Evolutionary conservation across 495 filamentous ascomycete species (phyloP).

Genomic region (Aspergillus sclerotiicarbonarius): DNA sequence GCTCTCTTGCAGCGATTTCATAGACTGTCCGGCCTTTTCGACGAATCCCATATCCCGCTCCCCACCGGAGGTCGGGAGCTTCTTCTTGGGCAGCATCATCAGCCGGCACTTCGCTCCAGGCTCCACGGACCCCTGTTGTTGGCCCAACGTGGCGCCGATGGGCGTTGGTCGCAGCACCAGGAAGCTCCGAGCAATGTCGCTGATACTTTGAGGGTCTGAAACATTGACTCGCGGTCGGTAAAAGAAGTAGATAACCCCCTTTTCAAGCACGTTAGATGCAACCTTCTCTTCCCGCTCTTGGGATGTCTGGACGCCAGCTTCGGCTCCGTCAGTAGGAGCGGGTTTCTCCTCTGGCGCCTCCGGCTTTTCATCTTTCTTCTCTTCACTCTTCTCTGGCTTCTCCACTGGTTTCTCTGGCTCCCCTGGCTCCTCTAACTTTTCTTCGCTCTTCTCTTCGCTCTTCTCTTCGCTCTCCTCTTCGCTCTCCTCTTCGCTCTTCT

Average conservation of each 20-base stretch:
- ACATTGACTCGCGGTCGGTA: conserved; percentile 73
- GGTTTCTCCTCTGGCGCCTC: neutral
- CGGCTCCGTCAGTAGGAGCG: conserved; percentile 9
- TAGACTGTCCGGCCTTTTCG: conserved; percentile 66
- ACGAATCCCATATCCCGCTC: conserved; percentile 84
- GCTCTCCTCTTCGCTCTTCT: too few species aligned
- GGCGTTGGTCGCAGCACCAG: conserved; percentile 78
- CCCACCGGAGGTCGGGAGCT: conserved; percentile 64
- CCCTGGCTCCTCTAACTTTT: conserved; percentile 7
- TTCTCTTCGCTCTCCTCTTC: conserved; percentile 41
- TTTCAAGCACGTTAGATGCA: conserved; percentile 80
- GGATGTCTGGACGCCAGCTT: conserved; percentile 33
- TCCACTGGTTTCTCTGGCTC: too few species aligned
- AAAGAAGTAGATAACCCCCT: conserved; percentile 95
- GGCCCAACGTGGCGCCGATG: conserved; percentile 62
- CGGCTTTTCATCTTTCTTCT: conserved; percentile 20
- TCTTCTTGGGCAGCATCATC: conserved; percentile 82
- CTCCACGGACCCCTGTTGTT: conserved; percentile 56
- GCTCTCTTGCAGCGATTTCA: conserved; percentile 69
- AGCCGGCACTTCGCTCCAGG: conserved; percentile 64
- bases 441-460: conserved; percentile 13
- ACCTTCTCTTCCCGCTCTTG: conserved; percentile 52
- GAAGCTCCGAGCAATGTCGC: conserved; percentile 77
- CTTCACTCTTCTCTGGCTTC: conserved; percentile 17
- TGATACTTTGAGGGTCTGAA: conserved; percentile 64